A percentile compares a stretch with the other conserved stretches of the same genome.
These are phyloP conservation scores for Apium graveolens DNA, from an alignment of 129 eudicot species.

Conservation along the genomic window DNA sequence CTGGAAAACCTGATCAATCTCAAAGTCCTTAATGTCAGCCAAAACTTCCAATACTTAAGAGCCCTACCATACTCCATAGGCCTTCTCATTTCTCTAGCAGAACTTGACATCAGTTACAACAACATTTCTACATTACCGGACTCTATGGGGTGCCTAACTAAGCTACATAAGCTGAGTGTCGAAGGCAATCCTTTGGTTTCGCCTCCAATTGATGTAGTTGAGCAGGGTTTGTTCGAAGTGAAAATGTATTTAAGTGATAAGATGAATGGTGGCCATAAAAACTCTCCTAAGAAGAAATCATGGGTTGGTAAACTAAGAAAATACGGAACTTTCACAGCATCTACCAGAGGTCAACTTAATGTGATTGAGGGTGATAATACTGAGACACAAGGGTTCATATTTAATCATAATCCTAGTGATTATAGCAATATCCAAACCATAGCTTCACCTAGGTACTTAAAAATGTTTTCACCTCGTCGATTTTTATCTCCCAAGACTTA, in stretches of 20 bases:
- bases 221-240: conserved; percentile 47
- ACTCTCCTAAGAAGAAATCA: conserved; percentile 40
- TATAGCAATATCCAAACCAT: conserved; percentile 43
- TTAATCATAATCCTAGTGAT: conserved; percentile 12
- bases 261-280: conserved; percentile 45
- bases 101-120: conserved; percentile 85
- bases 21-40: conserved; percentile 68
- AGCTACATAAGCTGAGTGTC: conserved; percentile 63
- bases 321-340: conserved; percentile 50
- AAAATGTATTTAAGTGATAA: conserved; percentile 57
- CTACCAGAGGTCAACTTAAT: not conserved
- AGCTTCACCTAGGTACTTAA: conserved; percentile 63
- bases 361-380: not conserved
- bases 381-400: conserved; percentile 37
- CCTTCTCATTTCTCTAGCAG: conserved; percentile 65
- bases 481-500: conserved; percentile 7
- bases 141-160: conserved; percentile 66
- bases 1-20: conserved; percentile 84
- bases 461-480: conserved; percentile 38
- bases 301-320: conserved; percentile 69
- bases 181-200: conserved; percentile 77
- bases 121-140: conserved; percentile 53
- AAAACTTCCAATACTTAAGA: conserved; percentile 64
- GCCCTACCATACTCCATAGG: conserved; percentile 70
- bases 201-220: conserved; percentile 66